Conservation (phyloP, 2,329 filamentous ascomycete species). For the Alternaria alternata region DNA sequence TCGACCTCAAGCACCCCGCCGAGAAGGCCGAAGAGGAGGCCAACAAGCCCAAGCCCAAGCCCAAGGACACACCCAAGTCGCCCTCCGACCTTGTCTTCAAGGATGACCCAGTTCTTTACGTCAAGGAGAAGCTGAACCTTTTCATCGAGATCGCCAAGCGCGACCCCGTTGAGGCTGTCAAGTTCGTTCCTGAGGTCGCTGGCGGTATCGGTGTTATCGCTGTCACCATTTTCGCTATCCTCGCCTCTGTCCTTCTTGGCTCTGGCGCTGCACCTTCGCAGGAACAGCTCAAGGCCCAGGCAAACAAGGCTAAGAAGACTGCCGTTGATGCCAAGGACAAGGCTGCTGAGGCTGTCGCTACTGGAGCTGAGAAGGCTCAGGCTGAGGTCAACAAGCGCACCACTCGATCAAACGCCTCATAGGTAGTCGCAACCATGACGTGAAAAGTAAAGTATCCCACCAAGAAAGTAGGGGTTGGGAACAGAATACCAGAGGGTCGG, state of each 20-base stretch:
- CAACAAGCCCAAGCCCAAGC: conserved; percentile 83
- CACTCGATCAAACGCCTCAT: conserved; percentile 54
- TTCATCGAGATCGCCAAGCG: conserved; percentile 86
- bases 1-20: conserved; percentile 82
- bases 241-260: conserved; percentile 73
- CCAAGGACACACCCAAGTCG: conserved; percentile 69
- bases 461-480: conserved; percentile 8
- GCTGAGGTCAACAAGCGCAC: conserved; percentile 69
- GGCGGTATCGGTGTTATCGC: conserved; percentile 77
- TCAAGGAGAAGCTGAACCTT: conserved; percentile 91
- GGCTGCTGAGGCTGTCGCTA: conserved; percentile 69
- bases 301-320: conserved; percentile 78
- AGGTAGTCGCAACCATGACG: conserved; percentile 5
- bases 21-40: conserved; percentile 84
- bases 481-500: conserved; percentile 24
- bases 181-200: conserved; percentile 90
- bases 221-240: conserved; percentile 73
- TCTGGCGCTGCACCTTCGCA: conserved; percentile 69
- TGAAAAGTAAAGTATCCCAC: conserved; percentile 2
- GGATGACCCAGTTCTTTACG: conserved; percentile 86
- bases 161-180: conserved; percentile 83
- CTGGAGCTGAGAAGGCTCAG: conserved; percentile 78
- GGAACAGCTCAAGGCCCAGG: conserved; percentile 73
- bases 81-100: conserved; percentile 84
- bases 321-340: conserved; percentile 72